Percentiles rank a stretch among this genome's conserved stretches.
Evolutionary conservation across 805 yeast species (phyloP).

Genomic region (Clavispora santaluciae): DNA sequence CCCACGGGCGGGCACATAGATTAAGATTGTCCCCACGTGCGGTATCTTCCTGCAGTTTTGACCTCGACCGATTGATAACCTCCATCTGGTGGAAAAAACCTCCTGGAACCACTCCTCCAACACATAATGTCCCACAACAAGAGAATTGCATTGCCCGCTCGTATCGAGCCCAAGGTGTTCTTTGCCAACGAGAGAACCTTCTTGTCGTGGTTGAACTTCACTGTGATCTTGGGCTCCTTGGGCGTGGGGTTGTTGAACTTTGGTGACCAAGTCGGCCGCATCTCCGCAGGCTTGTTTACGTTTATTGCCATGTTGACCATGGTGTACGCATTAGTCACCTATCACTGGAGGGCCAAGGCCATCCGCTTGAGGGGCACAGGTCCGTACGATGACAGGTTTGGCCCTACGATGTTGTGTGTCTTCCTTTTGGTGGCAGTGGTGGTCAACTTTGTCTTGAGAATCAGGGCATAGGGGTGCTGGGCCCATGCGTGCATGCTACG

Average conservation of each 20-base stretch:
- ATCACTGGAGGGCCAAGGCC: constrained; percentile 99
- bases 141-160: constrained; percentile 94
- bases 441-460: constrained; percentile 84
- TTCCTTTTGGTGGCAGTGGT: constrained; percentile 90
- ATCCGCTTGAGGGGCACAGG: constrained; percentile 97
- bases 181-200: constrained; percentile 99
- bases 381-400: constrained; percentile 98
- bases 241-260: constrained; percentile 95
- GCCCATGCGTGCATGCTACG: background rate
- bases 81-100: background rate
- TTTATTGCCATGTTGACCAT: constrained; percentile 96
- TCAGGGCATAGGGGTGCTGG: constrained; percentile 39
- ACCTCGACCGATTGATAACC: background rate
- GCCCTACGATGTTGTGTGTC: constrained; percentile 96
- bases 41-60: background rate
- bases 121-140: constrained; percentile 39
- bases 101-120: background rate
- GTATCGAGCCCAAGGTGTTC: constrained; percentile 98
- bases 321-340: constrained; percentile 91
- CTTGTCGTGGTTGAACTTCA: constrained; percentile 96
- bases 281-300: constrained; percentile 91
- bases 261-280: constrained; percentile 90
- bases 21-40: background rate
- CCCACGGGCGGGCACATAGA: background rate
- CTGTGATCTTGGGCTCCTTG: constrained; percentile 94